A percentile compares a stretch with the other conserved stretches of the same genome.
These are phyloP conservation scores for Brasenia schreberi DNA, from an alignment of 164 flowering plant genomes.

Conservation along the genomic window DNA sequence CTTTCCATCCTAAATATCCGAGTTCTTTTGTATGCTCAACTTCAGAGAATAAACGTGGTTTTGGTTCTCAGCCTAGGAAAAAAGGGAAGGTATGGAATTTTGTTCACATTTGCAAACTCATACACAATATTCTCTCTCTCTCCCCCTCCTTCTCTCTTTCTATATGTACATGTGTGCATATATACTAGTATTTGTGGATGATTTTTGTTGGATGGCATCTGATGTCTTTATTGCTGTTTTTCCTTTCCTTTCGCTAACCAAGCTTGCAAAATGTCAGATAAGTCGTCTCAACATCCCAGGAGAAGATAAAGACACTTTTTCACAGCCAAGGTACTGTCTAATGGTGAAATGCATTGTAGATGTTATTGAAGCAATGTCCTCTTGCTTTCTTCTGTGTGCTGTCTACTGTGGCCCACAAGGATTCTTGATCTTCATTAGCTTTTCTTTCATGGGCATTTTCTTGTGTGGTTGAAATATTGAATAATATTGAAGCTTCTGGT, in stretches of 20 bases:
- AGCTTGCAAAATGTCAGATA: neutral
- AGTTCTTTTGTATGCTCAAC: constrained; percentile 7
- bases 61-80: constrained; percentile 13
- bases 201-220: neutral
- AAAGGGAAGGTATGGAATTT: constrained; percentile 12
- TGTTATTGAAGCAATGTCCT: neutral
- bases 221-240: neutral
- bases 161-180: neutral
- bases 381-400: neutral
- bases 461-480: no score
- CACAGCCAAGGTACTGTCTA: neutral
- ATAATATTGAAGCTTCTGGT: no score
- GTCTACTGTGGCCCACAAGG: neutral
- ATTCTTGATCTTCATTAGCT: neutral
- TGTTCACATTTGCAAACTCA: neutral
- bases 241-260: neutral
- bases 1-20: no score
- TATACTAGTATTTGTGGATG: neutral
- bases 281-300: neutral
- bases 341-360: neutral
- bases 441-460: no score
- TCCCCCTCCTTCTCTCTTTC: neutral
- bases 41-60: constrained; percentile 13
- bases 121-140: neutral
- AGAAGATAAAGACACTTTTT: neutral